phyloP scores from a whole-genome alignment of 2,329 filamentous ascomycete genomes.

The Colletotrichum echinochloae region DNA sequence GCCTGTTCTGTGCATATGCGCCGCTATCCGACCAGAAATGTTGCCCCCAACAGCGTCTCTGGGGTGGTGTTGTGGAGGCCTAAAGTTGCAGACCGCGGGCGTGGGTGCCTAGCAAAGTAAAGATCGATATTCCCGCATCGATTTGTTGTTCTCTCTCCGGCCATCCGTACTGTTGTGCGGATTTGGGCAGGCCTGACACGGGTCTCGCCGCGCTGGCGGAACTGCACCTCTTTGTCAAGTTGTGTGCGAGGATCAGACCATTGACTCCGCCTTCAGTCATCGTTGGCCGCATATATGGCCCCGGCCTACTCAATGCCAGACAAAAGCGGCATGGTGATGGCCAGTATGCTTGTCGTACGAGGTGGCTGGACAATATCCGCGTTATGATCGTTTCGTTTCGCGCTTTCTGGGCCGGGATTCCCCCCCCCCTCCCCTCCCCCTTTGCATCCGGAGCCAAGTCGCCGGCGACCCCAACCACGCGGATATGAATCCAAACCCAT shows the following conservation, averaged over 20 bases:
- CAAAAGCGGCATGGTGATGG: conserved; percentile 14
- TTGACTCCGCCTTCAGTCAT: conserved; percentile 29
- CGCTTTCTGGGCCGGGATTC: background rate
- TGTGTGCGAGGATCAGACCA: conserved; percentile 37
- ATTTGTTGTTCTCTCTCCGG: background rate
- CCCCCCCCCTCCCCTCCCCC: background rate
- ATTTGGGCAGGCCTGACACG: conserved; percentile 16
- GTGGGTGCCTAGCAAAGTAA: conserved; percentile 13
- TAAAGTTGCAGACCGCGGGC: conserved; percentile 17
- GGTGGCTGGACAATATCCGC: background rate
- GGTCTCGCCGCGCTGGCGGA: conserved; percentile 29
- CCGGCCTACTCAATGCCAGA: conserved; percentile 26
- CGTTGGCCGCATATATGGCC: conserved; percentile 36
- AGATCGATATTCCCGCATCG: conserved; percentile 17
- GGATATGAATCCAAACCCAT: conserved; percentile 38
- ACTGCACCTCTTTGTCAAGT: conserved; percentile 25
- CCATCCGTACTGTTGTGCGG: conserved; percentile 6
- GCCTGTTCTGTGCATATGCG: conserved; percentile 30
- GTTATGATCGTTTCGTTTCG: conserved; percentile 1
- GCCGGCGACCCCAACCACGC: background rate
- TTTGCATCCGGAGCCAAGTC: conserved; percentile 1
- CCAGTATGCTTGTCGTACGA: conserved; percentile 27
- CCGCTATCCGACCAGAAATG: conserved; percentile 32
- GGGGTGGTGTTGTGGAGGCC: conserved; percentile 23
- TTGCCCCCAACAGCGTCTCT: conserved; percentile 18